Percentiles rank a stretch among this genome's conserved stretches.
These are phyloP conservation scores for Tagetes erecta DNA, from an alignment of 129 eudicot species.

Conservation along the genomic window DNA sequence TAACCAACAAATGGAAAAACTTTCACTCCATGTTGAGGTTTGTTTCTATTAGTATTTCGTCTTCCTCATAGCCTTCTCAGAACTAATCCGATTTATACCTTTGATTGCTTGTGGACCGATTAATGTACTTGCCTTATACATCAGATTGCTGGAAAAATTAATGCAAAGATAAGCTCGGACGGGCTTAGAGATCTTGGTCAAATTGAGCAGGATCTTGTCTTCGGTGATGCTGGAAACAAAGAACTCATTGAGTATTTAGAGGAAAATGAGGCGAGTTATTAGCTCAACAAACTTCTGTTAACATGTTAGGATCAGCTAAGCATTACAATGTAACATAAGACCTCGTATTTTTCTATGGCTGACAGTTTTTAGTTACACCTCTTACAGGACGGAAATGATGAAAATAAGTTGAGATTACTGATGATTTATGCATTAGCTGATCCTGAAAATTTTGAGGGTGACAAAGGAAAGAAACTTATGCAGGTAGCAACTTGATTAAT, in stretches of 20 bases:
- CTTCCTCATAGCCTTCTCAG: constrained; percentile 7
- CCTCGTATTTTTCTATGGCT: constrained; percentile 13
- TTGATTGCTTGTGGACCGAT: constrained; percentile 26
- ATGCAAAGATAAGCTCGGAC: constrained; percentile 57
- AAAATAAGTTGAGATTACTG: constrained; percentile 71
- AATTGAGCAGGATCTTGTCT: constrained; percentile 96
- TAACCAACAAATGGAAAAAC: constrained; percentile 83
- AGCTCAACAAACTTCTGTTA: constrained; percentile 17
- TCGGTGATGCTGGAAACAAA: constrained; percentile 96
- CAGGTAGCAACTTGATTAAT: constrained; percentile 52
- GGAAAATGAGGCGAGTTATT: constrained; percentile 55
- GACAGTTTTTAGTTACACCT: constrained; percentile 8
- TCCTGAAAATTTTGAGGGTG: constrained; percentile 91
- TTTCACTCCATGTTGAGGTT: constrained; percentile 91
- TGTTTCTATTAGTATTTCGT: constrained; percentile 26
- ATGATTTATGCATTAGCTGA: constrained; percentile 82
- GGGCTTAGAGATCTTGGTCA: constrained; percentile 96
- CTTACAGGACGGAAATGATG: constrained; percentile 53
- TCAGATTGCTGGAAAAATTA: constrained; percentile 95
- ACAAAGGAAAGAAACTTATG: constrained; percentile 76
- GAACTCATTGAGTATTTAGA: constrained; percentile 70
- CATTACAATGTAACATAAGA: not conserved
- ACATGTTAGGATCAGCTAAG: no score
- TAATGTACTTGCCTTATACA: constrained; percentile 16
- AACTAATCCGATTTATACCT: not conserved